Conservation (phyloP, 495 filamentous ascomycete species). For the Jackrogersella minutella region DNA sequence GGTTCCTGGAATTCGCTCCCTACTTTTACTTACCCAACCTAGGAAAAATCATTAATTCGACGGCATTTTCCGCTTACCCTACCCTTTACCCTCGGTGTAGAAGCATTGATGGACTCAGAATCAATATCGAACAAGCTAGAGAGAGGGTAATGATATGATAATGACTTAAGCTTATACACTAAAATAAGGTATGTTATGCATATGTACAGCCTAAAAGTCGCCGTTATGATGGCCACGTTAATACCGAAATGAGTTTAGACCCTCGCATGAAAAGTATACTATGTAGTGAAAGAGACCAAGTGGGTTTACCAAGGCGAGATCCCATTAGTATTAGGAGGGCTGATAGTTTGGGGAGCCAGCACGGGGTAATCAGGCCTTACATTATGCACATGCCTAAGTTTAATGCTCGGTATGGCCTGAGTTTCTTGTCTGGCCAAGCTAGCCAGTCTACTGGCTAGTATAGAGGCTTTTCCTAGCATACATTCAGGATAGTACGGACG, state of each 20-base stretch:
- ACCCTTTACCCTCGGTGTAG: background rate
- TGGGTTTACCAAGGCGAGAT: constrained; percentile 21
- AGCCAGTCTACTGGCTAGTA: background rate
- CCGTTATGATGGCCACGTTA: background rate
- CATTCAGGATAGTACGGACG: constrained; percentile 4
- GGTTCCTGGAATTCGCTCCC: background rate
- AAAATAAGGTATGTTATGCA: constrained; percentile 30
- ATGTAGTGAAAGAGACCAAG: constrained; percentile 8
- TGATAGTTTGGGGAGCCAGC: constrained; percentile 11
- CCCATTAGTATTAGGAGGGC: constrained; percentile 6
- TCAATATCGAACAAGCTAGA: background rate
- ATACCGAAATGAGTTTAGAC: constrained; percentile 27
- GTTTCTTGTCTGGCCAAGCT: background rate
- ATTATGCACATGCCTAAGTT: constrained; percentile 17
- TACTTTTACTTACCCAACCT: background rate
- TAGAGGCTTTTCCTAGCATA: no score
- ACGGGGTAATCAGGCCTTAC: background rate
- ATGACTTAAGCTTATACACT: constrained; percentile 4
- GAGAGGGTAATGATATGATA: background rate
- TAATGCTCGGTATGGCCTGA: background rate
- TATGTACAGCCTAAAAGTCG: constrained; percentile 5
- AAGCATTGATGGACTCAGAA: background rate
- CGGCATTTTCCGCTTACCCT: background rate
- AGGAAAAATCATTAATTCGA: background rate
- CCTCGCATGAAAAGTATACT: background rate